These are phyloP conservation scores for Aspergillus nomiae DNA, from an alignment of 2,329 filamentous ascomycete species.

Conservation along the genomic window DNA sequence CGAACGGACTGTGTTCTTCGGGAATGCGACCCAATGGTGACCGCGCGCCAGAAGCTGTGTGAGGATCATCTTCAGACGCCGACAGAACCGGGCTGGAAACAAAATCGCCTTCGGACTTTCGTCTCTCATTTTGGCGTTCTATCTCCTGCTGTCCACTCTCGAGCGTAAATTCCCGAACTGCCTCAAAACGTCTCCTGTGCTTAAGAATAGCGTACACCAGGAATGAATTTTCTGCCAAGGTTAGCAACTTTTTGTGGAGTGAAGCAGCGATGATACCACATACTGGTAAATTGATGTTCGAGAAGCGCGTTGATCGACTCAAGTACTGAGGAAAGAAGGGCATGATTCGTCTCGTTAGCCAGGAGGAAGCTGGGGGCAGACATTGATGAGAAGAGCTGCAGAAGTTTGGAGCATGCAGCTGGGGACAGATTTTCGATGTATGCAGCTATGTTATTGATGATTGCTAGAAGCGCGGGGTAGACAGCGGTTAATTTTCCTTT, in stretches of 20 bases:
- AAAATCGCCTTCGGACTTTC: slow-evolving; percentile 60
- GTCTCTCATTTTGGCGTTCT: slow-evolving; percentile 71
- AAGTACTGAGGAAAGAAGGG: slow-evolving; percentile 75
- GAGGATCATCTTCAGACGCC: slow-evolving; percentile 44
- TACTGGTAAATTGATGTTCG: slow-evolving; percentile 82
- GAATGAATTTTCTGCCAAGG: slow-evolving; percentile 69
- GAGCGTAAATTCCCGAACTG: slow-evolving; percentile 81
- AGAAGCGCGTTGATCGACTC: slow-evolving; percentile 88
- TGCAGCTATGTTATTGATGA: slow-evolving; percentile 90
- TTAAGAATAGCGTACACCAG: slow-evolving; percentile 78
- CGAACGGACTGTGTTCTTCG: slow-evolving; percentile 78
- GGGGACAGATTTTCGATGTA: slow-evolving; percentile 77
- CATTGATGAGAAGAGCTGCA: slow-evolving; percentile 90
- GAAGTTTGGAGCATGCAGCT: slow-evolving; percentile 74
- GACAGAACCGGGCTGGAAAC: slow-evolving; percentile 38
- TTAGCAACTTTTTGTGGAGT: slow-evolving; percentile 21
- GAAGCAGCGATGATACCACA: slow-evolving; percentile 32
- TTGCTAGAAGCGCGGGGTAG: slow-evolving; percentile 86
- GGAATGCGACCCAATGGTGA: slow-evolving; percentile 68
- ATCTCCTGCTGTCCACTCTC: slow-evolving; percentile 92
- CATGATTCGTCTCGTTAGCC: slow-evolving; percentile 88
- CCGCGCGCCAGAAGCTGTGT: slow-evolving; percentile 52
- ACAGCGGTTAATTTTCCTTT: slow-evolving; percentile 88
- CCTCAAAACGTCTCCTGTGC: slow-evolving; percentile 81
- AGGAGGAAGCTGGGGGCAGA: slow-evolving; percentile 89